These are phyloP conservation scores for Calonectria fujianensis DNA, from an alignment of 2,329 filamentous ascomycete species.

Conservation along the genomic window DNA sequence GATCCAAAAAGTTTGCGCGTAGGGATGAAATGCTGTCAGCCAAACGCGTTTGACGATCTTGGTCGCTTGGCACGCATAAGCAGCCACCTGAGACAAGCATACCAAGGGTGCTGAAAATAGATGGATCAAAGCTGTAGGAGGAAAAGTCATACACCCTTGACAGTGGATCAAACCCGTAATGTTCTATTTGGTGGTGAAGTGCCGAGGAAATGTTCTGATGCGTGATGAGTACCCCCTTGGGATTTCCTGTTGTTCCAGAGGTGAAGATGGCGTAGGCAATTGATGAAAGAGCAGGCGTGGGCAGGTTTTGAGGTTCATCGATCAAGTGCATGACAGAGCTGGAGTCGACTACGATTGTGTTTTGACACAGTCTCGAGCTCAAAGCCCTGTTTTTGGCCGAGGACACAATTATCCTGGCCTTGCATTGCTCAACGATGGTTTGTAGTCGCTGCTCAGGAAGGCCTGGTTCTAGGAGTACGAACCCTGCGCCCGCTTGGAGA, in stretches of 20 bases:
- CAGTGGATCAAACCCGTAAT: constrained; percentile 28
- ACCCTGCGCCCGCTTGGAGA: constrained; percentile 52
- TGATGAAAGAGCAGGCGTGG: not conserved
- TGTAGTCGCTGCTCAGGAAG: constrained; percentile 23
- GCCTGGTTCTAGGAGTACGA: constrained; percentile 26
- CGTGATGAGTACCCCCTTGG: constrained; percentile 38
- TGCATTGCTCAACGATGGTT: constrained; percentile 28
- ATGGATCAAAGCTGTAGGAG: constrained; percentile 50
- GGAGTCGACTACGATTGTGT: not conserved
- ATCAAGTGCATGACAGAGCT: not conserved
- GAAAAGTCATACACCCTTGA: constrained; percentile 50
- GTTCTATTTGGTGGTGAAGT: constrained; percentile 31
- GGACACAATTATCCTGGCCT: not conserved
- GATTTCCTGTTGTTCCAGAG: constrained; percentile 42
- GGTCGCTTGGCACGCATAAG: constrained; percentile 72
- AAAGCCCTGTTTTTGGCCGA: not conserved
- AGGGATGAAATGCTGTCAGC: not conserved
- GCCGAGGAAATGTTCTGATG: constrained; percentile 42
- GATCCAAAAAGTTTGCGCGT: constrained; percentile 44
- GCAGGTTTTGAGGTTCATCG: not conserved
- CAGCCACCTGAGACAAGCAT: constrained; percentile 63
- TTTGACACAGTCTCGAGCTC: constrained; percentile 2
- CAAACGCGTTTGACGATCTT: constrained; percentile 69
- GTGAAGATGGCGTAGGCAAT: constrained; percentile 39
- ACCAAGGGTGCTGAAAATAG: constrained; percentile 39